Evolutionary conservation across 495 filamentous ascomycete species (phyloP), one percentile per base, ranked within the genome.

Genomic region (Penicillium soppii): DNA sequence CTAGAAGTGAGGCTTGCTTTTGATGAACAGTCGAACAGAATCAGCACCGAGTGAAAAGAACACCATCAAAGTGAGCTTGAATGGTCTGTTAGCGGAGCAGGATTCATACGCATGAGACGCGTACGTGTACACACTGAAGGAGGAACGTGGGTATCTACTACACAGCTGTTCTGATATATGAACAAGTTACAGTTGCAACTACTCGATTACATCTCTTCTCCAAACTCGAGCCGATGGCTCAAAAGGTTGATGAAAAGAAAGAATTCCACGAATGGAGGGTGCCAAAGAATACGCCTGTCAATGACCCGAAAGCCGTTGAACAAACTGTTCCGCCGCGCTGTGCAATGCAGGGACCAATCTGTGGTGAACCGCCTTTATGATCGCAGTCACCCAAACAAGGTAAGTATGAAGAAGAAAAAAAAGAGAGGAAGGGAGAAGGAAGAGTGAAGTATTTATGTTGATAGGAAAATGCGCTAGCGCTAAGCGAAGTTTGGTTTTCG

Each of bases 211-310:
- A n/a, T 47, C 66, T 71, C 74, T 80, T 80, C 79, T 81, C 74
- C 79, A 77, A 72, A 23, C 40, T 66, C 59, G 57, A 58, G 70
- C 74, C 57, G 59, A 25, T 73, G 68, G 75, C 76, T 47, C 61
- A 58, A 62, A n/a, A 51, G 6, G 56, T 69, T 69, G 68, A 82
- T 78, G 76, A 82, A 82, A 82, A 82, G 69, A 57, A 70, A 68
- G 67, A 63, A 53, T 56, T 37, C 57, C 69, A 56, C 47, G 50
- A 52, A 43, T 61, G 68, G 66, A 64, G 59, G 59, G 77, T 75
- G 84, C 74, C 81, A 85, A 85, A 86, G 83, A 85, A 85, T 85
- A 62, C 81, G 79, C 79, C 76, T 77, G 73, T 77, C 75, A 78
- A 72, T 75, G 76, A 74, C 77, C 82, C 78, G 79, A 82, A 83